Percentiles rank a stretch among this genome's conserved stretches.
Evolutionary conservation across 2,329 filamentous ascomycete species (phyloP).

Genomic region (Coniosporium tulheliwenetii): DNA sequence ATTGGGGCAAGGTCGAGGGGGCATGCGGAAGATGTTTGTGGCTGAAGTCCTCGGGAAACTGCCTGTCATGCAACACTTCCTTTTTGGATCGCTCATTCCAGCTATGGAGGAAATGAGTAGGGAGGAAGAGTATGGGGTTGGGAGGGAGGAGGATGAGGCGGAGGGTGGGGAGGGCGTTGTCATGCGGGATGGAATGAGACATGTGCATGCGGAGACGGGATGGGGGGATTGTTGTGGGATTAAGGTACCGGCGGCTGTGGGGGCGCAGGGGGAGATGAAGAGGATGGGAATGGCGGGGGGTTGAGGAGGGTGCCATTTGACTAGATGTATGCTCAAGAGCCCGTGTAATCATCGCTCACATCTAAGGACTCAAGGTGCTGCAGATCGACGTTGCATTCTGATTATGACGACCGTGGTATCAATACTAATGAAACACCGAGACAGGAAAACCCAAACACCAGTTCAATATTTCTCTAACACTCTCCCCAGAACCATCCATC

Average conservation of each 20-base stretch:
- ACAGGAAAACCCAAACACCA: too few species aligned
- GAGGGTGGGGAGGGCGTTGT: slow-evolving; percentile 40
- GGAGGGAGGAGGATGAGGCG: slow-evolving; percentile 25
- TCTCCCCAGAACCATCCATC: too few species aligned
- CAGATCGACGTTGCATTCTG: too few species aligned
- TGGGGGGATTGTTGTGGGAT: slow-evolving; percentile 99
- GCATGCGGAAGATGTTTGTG: slow-evolving; percentile 95
- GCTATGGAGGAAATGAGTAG: slow-evolving; percentile 69
- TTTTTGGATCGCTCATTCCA: slow-evolving; percentile 77
- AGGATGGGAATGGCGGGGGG: slow-evolving; percentile 50
- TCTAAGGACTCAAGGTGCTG: too few species aligned
- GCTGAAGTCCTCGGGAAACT: slow-evolving; percentile 85
- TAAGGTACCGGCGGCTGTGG: slow-evolving; percentile 86
- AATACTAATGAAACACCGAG: too few species aligned
- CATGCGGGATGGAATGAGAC: slow-evolving; percentile 49
- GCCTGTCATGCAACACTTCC: slow-evolving; percentile 96
- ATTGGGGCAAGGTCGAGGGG: slow-evolving; percentile 86
- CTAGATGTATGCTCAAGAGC: slow-evolving; percentile 22
- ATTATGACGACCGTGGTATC: too few species aligned
- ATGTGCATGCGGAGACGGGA: slow-evolving; percentile 49
- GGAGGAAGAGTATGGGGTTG: slow-evolving; percentile 36
- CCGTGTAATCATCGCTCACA: too few species aligned
- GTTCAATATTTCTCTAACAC: too few species aligned
- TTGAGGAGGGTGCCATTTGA: slow-evolving; percentile 71
- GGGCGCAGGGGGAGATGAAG: slow-evolving; percentile 75